Evolutionary conservation across 106 monocot genomes (phyloP), one percentile per base, ranked within the genome.

Genomic region (Dioscorea zingiberensis): DNA sequence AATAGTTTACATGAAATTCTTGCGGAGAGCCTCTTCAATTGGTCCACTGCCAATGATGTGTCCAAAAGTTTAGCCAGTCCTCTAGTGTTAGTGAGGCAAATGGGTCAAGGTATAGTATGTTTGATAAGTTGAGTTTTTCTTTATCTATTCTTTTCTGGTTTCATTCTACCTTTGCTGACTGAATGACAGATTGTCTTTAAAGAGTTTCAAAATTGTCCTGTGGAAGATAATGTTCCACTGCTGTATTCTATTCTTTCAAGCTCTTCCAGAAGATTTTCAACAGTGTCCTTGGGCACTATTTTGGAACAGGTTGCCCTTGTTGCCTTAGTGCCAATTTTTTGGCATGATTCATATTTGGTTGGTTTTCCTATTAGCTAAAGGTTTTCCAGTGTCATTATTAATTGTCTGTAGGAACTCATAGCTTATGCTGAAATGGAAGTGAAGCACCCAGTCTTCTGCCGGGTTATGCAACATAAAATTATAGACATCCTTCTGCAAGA

Each of bases 261-360:
- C 47, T 27, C 15, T 13, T 25, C 12, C 7, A 16, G 19, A 48
- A 60, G 18, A 51, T 47, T 32, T 18, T 60, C 70, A 27, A 70
- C 27, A 25, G 49, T 25, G 21, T 27, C 54, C 24, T 17, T 67
- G 28, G 72, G 66, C 49, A 71, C 63, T 5, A 71, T 72, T 58
- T 55, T 78, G 51, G 71, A 78, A 60, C 77, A 78, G 77, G 77
- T 78, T 15, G 12, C 13, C 13, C 27, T 27, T 44, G 10, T 8
- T 38, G 38, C 38, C 38, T 38, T 38, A 10, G 9, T 10, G 10
- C 38, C 38, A 38, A 1, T 38, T 38, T 38, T 0, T 38, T 38
- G 38, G 9, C 38, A 38, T 38, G 38, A 38, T 38, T 6, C 10
- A 10, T 38, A 2, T 38, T 38, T 38, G 38, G 38, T 38, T 6